These are phyloP conservation scores for Vanrija sp. DNA, from an alignment of 1,284 basidiomycete species.

Conservation along the genomic window DNA sequence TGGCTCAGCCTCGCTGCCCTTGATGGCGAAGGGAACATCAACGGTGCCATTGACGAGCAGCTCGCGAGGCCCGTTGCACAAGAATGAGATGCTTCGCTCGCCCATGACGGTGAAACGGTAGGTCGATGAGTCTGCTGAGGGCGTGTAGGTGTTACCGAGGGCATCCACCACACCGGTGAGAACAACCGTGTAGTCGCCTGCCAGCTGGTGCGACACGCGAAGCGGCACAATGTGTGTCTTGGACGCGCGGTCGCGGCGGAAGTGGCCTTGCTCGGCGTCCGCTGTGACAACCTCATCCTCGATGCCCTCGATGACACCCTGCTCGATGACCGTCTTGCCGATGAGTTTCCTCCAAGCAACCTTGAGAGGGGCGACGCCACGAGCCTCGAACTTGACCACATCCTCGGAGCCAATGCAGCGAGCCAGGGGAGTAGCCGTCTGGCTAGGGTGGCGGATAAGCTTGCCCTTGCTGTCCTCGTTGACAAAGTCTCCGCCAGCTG, in stretches of 20 bases:
- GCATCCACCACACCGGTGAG: conserved; percentile 49
- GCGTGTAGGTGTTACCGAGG: conserved; percentile 51
- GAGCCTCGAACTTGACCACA: conserved; percentile 62
- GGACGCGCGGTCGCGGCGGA: conserved; percentile 30
- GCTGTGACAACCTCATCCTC: conserved; percentile 54
- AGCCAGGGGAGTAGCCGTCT: conserved; percentile 44
- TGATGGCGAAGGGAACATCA: conserved; percentile 14
- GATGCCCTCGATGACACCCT: conserved; percentile 75
- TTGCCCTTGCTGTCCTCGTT: conserved; percentile 20
- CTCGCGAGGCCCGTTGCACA: conserved; percentile 65
- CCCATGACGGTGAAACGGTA: conserved; percentile 69
- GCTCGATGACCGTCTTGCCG: conserved; percentile 52
- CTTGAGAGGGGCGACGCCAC: conserved; percentile 73
- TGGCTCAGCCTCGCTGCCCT: conserved; percentile 1
- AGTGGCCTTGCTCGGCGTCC: conserved; percentile 23
- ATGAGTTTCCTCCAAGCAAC: conserved; percentile 65
- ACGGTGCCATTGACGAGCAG: conserved; percentile 57
- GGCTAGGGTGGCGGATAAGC: conserved; percentile 16
- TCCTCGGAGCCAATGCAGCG: conserved; percentile 70
- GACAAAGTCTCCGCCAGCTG: conserved; percentile 54
- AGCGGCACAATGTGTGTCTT: conserved; percentile 39
- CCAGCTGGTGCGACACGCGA: conserved; percentile 31
- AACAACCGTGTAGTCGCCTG: conserved; percentile 50
- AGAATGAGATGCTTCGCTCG: conserved; percentile 71
- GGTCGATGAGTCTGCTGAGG: conserved; percentile 36